These are phyloP conservation scores for Claviceps sp. DNA, from an alignment of 2,329 filamentous ascomycete genomes.

Conservation along the genomic window DNA sequence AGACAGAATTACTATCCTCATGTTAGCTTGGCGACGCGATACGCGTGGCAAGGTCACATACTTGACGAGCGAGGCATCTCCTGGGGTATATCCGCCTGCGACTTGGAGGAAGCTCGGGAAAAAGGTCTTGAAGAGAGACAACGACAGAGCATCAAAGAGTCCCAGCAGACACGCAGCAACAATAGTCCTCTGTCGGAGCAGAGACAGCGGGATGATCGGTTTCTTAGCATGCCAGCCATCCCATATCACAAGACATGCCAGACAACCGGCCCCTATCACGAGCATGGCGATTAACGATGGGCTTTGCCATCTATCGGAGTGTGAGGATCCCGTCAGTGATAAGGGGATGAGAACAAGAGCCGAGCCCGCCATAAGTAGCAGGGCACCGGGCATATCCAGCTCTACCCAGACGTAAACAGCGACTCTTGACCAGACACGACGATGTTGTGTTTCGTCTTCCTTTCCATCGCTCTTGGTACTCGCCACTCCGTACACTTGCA, in stretches of 20 bases:
- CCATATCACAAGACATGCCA: constrained; percentile 20
- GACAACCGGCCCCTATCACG: constrained; percentile 16
- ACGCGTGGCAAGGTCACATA: constrained; percentile 8
- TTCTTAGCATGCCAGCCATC: constrained; percentile 22
- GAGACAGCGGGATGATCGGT: constrained; percentile 25
- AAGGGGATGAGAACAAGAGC: constrained; percentile 22
- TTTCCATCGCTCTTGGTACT: not conserved
- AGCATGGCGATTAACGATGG: constrained; percentile 23
- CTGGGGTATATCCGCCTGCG: constrained; percentile 21
- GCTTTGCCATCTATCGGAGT: constrained; percentile 18
- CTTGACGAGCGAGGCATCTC: constrained; percentile 24
- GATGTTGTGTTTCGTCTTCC: constrained; percentile 7
- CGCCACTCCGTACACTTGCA: constrained; percentile 9
- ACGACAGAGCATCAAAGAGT: constrained; percentile 24
- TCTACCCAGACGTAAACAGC: constrained; percentile 15
- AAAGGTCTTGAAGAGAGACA: constrained; percentile 25
- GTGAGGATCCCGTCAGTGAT: constrained; percentile 22
- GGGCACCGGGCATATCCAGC: constrained; percentile 21
- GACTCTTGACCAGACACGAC: constrained; percentile 10
- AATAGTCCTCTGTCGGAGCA: constrained; percentile 23
- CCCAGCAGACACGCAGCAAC: constrained; percentile 22
- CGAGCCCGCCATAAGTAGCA: constrained; percentile 20
- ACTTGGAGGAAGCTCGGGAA: constrained; percentile 28
- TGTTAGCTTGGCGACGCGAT: not conserved
- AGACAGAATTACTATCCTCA: constrained; percentile 14